phyloP scores from a whole-genome alignment of 805 yeast genomes.

The Pichia ethanolica region DNA sequence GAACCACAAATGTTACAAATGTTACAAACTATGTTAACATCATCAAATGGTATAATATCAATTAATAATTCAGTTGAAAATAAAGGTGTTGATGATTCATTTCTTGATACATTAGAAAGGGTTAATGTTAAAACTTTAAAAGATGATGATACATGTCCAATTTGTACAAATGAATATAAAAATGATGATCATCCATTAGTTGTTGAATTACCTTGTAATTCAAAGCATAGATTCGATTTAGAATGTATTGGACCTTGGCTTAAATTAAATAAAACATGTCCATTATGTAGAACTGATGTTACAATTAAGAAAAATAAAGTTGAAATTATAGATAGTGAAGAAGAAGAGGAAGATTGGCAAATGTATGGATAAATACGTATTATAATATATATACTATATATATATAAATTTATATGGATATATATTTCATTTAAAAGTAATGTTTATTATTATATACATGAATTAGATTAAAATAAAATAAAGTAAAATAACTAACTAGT shows the following conservation, averaged over 20 bases:
- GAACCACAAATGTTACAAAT: constrained; percentile 5
- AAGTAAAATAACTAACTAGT: too few species aligned
- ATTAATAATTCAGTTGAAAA: constrained; percentile 2
- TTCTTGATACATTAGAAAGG: constrained; percentile 71
- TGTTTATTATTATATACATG: too few species aligned
- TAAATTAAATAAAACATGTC: constrained; percentile 66
- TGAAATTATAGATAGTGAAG: constrained; percentile 39
- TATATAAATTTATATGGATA: too few species aligned
- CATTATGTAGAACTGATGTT: constrained; percentile 75
- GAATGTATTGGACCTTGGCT: constrained; percentile 93
- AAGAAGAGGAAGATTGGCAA: constrained; percentile 68
- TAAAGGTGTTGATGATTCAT: constrained; percentile 60
- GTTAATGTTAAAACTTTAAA: constrained; percentile 38
- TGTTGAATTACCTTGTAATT: constrained; percentile 63
- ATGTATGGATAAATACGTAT: constrained; percentile 52
- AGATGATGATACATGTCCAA: constrained; percentile 64
- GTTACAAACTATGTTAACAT: constrained; percentile 6
- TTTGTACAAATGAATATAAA: constrained; percentile 66
- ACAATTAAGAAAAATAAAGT: constrained; percentile 38
- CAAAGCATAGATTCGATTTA: constrained; percentile 69
- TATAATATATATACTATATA: too few species aligned
- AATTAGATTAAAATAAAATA: not conserved
- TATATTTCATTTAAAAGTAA: not conserved
- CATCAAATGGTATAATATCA: not conserved
- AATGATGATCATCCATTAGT: constrained; percentile 75